These are phyloP conservation scores for Geotrichum candidum DNA, from an alignment of 1,139 yeast species.

Conservation along the genomic window DNA sequence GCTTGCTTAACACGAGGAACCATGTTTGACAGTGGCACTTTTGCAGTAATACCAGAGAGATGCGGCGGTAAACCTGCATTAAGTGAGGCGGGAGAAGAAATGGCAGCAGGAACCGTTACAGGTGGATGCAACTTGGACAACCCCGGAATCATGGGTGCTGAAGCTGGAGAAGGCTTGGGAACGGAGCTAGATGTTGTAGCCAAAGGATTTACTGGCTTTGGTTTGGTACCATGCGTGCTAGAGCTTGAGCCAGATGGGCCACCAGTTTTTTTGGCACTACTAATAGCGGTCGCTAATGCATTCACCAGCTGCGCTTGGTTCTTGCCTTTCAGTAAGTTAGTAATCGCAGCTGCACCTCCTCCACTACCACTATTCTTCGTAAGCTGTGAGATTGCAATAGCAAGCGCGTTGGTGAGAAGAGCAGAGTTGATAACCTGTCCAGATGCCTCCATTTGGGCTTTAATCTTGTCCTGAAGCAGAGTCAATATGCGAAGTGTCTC, in stretches of 20 bases:
- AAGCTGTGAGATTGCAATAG: constrained; percentile 87
- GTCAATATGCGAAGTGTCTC: constrained; percentile 35
- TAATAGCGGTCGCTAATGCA: constrained; percentile 75
- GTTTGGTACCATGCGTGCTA: neutral
- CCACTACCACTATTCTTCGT: constrained; percentile 81
- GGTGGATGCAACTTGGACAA: constrained; percentile 10
- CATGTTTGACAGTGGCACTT: neutral
- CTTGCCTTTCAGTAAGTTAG: constrained; percentile 59
- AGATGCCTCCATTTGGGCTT: constrained; percentile 33
- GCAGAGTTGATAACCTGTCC: constrained; percentile 39
- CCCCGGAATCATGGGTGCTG: constrained; percentile 6
- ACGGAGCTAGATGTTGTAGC: constrained; percentile 8
- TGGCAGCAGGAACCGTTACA: constrained; percentile 14
- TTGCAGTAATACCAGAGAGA: constrained; percentile 1
- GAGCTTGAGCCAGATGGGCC: neutral
- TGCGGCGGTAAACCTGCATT: constrained; percentile 10
- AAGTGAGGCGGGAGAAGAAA: constrained; percentile 12
- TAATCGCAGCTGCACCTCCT: constrained; percentile 58
- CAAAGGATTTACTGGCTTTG: neutral
- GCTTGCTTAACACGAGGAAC: neutral
- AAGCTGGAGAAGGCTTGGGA: constrained; percentile 8
- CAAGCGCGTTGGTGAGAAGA: constrained; percentile 83
- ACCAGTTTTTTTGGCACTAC: constrained; percentile 26
- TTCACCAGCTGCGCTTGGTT: constrained; percentile 84
- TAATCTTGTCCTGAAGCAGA: constrained; percentile 34